These are phyloP conservation scores for Cyclospora cayetanensis DNA, from an alignment of 169 alveolate species.

Conservation along the genomic window DNA sequence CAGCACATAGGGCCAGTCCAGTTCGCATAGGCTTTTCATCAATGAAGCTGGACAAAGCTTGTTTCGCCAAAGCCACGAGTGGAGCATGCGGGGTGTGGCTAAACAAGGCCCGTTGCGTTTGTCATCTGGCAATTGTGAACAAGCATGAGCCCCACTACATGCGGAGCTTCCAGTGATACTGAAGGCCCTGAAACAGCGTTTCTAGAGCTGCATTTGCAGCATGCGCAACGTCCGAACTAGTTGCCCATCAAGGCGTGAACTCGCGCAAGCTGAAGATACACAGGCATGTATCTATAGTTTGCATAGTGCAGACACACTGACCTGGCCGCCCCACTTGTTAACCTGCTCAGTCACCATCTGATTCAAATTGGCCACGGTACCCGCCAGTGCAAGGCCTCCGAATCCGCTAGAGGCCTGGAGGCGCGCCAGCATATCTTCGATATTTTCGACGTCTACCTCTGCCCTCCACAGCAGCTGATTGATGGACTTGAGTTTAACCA, in stretches of 20 bases:
- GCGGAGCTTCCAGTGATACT: too few relatives aligned
- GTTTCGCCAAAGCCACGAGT: too few relatives aligned
- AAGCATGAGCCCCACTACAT: too few relatives aligned
- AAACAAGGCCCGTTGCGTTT: too few relatives aligned
- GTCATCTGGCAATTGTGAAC: too few relatives aligned
- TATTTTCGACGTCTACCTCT: constrained; percentile 79
- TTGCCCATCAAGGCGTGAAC: too few relatives aligned
- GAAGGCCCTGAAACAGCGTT: too few relatives aligned
- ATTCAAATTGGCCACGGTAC: constrained; percentile 32
- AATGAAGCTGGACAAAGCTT: too few relatives aligned
- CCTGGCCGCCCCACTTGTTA: constrained; percentile 66
- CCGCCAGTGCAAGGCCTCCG: background rate
- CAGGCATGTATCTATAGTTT: background rate
- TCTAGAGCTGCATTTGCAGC: too few relatives aligned
- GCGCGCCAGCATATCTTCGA: constrained; percentile 70
- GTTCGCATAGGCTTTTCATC: too few relatives aligned
- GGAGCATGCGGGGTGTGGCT: too few relatives aligned
- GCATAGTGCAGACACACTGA: background rate
- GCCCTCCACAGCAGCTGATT: constrained; percentile 80
- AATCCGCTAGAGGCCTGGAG: constrained; percentile 10
- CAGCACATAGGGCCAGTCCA: background rate
- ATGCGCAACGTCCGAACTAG: too few relatives aligned
- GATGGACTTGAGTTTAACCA: constrained; percentile 66
- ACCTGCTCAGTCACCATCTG: constrained; percentile 36
- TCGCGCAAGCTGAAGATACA: background rate